Percentiles rank a stretch among this genome's conserved stretches.
Conservation (phyloP, 139 green algal species). For the Chlamydomonas applanata region DNA sequence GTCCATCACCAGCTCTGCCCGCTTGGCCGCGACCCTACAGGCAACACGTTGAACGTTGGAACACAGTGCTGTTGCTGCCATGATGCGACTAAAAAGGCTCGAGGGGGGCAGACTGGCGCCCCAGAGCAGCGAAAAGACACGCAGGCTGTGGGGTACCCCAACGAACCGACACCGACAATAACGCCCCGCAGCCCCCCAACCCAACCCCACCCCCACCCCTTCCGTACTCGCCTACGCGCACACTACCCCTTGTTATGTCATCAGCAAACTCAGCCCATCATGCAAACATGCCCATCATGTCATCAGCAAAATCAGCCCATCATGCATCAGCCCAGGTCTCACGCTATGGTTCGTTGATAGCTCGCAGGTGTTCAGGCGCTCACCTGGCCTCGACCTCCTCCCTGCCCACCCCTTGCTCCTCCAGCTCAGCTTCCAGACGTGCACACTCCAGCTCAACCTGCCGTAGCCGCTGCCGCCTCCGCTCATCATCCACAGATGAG, state of each 20-base stretch:
- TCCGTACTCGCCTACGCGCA: too few relatives aligned
- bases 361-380: background rate
- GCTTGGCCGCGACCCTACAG: slow-evolving; percentile 41
- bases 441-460: slow-evolving; percentile 65
- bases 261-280: background rate
- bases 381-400: slow-evolving; percentile 24
- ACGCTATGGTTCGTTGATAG: background rate
- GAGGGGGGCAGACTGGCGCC: too few relatives aligned
- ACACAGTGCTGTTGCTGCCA: too few relatives aligned
- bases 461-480: slow-evolving; percentile 22
- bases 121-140: too few relatives aligned
- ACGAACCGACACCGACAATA: too few relatives aligned
- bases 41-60: too few relatives aligned
- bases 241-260: background rate
- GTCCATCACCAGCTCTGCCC: slow-evolving; percentile 49
- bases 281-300: background rate
- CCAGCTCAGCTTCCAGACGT: slow-evolving; percentile 54
- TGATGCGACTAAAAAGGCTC: too few relatives aligned
- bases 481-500: slow-evolving; percentile 22
- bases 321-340: background rate
- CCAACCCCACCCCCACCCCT: too few relatives aligned
- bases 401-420: slow-evolving; percentile 47
- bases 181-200: too few relatives aligned
- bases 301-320: background rate
- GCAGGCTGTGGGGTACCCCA: too few relatives aligned